Base-by-base conservation (phyloP, 2,329 filamentous ascomycete species). In the Rugonectria rugulosa region DNA sequence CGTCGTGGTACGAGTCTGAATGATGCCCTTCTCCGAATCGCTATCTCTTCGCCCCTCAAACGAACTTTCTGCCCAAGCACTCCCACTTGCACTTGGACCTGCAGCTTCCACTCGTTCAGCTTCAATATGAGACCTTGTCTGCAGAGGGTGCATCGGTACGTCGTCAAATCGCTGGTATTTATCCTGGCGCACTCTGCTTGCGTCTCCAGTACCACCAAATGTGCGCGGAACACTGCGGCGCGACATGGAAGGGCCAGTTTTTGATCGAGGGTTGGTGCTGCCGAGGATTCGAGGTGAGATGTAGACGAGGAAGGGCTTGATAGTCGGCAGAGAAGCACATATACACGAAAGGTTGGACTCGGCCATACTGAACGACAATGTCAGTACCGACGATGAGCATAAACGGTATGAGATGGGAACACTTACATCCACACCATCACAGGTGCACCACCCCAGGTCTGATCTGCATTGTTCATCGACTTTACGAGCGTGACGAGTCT, bases 371-470 rank as follows among this genome's bases (percentile, higher is more conserved):
- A 4, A 20, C 2, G n/a, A n/a, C n/a, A n/a, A 27, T 3, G 4
- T 2, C 45, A 2, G 49, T 19, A n/a, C n/a, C n/a, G n/a, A n/a
- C n/a, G n/a, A n/a, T n/a, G n/a, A n/a, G n/a, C n/a, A n/a, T n/a
- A n/a, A n/a, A n/a, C n/a, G n/a, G 10, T 29, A 5, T 9, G 46
- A 36, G 36, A 37, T 38, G 31, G 3, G n/a, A n/a, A 36, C 4
- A 48, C 50, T 44, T 38, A 62, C 61, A 59, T 59, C 61, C 60
- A 63, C 6, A 63, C 37, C 5, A 59, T 24, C n/a, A 62, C 55
- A 9, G 59, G 59, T 0, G 45, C 59, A 2, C 41, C 32, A 1
- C 50, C 49, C 55, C 55, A 61, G 11, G 55, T 50, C 19, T 61
- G 55, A 11, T 61, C 32, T 10, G 27, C 12, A 12, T 31, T 43